Base-by-base conservation (phyloP, 2,329 filamentous ascomycete genomes). In the Drechslera avenae region DNA sequence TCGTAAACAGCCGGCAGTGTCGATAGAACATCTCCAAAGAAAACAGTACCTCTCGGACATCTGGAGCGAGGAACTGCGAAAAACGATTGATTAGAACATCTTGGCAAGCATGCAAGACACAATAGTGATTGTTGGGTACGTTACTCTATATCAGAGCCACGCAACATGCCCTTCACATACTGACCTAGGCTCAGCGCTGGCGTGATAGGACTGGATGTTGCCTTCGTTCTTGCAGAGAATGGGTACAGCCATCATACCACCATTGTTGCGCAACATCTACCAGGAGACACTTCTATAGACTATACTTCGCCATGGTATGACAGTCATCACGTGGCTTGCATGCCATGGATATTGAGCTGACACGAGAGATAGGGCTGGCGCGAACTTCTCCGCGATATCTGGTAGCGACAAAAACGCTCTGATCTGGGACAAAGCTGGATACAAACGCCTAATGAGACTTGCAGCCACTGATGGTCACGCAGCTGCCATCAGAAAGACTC, bases 371-470 rank as follows among this genome's bases (percentile, higher is more conserved):
- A 60, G 59, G 52, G 59, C 56, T 18, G 56, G 56, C 3, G 51
- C 51, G 16, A 62, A 62, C 43, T 62, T 62, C 36, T 57, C 59
- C 13, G 59, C 59, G 3, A 62, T 60, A n/a, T 60, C 59, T 16
- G 59, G 56, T 4, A 45, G 41, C 16, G 56, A 62, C 43, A 34
- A 49, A 7, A 62, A 62, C 49, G 56, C 59, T 13, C 46, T 62
- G 10, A 47, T 44, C 10, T 62, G 59, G 59, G 59, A 62, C 39
- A 56, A 50, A 23, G 32, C 52, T 33, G 56, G 59, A 1, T 62
- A 62, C 36, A 32, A 14, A 28, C 50, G 55, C 6, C 55, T 62
- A 46, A 57, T 57, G 52, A 56, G 50, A 39, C 54, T 62, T n/a
- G 56, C 59, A 21, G 51, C 46, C 19, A 40, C 52, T 17, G 36